Percentiles rank a stretch among this genome's conserved stretches.
These are phyloP conservation scores for Copromyces sp. DNA, from an alignment of 495 filamentous ascomycete species.

Conservation along the genomic window DNA sequence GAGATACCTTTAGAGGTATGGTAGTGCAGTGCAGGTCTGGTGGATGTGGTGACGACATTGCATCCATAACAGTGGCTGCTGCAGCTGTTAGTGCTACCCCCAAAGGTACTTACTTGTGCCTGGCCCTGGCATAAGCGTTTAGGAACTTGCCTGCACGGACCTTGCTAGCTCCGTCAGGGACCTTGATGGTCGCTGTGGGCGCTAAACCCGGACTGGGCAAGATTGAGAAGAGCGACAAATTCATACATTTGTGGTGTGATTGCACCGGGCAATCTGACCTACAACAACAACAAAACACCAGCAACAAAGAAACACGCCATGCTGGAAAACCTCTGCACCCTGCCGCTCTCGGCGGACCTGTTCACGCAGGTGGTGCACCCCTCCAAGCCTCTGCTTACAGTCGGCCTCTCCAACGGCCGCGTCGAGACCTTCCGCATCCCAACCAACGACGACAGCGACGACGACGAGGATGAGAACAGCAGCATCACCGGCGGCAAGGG, in stretches of 20 bases:
- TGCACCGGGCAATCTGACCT: neutral
- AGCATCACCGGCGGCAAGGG: slow-evolving; percentile 53
- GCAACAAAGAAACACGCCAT: slow-evolving; percentile 14
- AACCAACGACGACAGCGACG: slow-evolving; percentile 35
- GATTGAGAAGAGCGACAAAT: neutral
- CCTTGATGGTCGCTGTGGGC: neutral
- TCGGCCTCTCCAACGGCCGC: slow-evolving; percentile 76
- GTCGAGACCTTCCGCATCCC: slow-evolving; percentile 81
- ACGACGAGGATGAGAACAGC: slow-evolving; percentile 36
- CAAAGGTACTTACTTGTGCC: too few relatives aligned
- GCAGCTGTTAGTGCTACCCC: neutral
- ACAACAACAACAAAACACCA: neutral
- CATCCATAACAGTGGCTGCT: neutral
- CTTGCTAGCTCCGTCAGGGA: neutral
- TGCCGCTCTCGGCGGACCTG: slow-evolving; percentile 76
- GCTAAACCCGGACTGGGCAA: neutral
- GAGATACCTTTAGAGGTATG: too few relatives aligned
- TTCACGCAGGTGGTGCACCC: slow-evolving; percentile 87
- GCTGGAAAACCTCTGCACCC: slow-evolving; percentile 84
- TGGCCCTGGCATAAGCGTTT: neutral
- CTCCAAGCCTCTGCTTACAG: slow-evolving; percentile 66
- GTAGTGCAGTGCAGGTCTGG: neutral
- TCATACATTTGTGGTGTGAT: neutral
- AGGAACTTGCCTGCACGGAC: neutral
- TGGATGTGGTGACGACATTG: neutral